Evolutionary conservation across 2,329 filamentous ascomycete genomes (phyloP).

Genomic region (Diaporthe helianthi): DNA sequence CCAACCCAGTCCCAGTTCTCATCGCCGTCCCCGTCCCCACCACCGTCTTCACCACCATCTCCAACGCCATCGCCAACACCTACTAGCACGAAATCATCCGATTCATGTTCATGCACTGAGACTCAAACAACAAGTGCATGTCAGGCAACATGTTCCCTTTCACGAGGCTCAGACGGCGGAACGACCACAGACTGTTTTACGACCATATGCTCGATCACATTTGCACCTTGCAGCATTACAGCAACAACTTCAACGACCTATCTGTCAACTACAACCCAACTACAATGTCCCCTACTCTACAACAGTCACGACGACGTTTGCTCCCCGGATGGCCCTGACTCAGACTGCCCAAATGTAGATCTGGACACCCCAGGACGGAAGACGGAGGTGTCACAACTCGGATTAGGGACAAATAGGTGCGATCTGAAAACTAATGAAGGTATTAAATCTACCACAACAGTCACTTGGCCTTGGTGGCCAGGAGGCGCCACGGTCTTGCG

Average conservation of each 20-base stretch:
- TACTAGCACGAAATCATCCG: not conserved
- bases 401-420: not conserved
- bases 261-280: not conserved
- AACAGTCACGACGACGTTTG: not conserved
- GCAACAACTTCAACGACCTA: not conserved
- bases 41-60: not conserved
- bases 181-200: not conserved
- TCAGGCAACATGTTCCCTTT: not conserved
- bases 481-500: not conserved
- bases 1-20: not conserved
- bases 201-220: not conserved
- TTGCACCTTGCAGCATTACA: not conserved
- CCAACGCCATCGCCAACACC: not conserved
- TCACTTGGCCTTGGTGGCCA: not conserved
- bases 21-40: not conserved
- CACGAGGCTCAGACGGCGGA: not conserved
- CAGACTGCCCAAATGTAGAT: not conserved
- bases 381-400: not conserved
- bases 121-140: not conserved
- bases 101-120: not conserved
- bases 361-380: not conserved
- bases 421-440: not conserved
- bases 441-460: not conserved
- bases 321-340: not conserved
- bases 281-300: not conserved